Evolutionary conservation across 768 basidiomycete species (phyloP).

Genomic region (Hypholoma fasciculare): DNA sequence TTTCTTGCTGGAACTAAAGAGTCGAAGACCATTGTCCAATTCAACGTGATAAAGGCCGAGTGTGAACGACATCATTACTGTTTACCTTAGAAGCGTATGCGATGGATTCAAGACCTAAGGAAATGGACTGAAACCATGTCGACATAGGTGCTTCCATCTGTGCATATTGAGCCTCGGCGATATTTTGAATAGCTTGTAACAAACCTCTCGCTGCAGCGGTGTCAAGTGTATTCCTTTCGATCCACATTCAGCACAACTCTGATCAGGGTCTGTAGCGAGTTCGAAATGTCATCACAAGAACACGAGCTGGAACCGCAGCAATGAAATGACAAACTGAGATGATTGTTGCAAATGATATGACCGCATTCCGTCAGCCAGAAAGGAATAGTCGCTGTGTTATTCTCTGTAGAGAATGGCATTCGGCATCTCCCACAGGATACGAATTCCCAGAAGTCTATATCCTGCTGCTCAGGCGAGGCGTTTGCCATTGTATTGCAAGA

Average conservation of each 20-base stretch:
- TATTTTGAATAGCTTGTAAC: conserved; percentile 15
- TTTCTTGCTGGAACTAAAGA: conserved; percentile 78
- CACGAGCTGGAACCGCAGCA: too few species aligned
- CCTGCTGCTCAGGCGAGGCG: conserved; percentile 27
- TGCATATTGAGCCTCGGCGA: neutral
- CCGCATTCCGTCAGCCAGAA: conserved; percentile 92
- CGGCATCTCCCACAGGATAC: conserved; percentile 72
- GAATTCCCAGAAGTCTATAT: conserved; percentile 80
- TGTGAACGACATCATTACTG: neutral
- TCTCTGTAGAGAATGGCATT: conserved; percentile 57
- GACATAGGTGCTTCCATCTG: conserved; percentile 84
- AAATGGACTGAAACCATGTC: conserved; percentile 73
- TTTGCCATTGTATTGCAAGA: conserved; percentile 33
- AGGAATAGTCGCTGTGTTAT: conserved; percentile 55
- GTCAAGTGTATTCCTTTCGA: conserved; percentile 62
- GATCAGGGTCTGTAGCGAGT: conserved; percentile 57
- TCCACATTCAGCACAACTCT: conserved; percentile 74
- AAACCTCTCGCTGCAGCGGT: conserved; percentile 73
- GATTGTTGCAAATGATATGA: conserved; percentile 82
- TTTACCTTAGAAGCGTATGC: conserved; percentile 69
- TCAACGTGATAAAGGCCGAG: neutral
- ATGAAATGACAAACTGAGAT: conserved; percentile 59
- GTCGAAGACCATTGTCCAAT: neutral
- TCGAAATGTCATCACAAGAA: neutral
- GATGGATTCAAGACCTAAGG: conserved; percentile 59